A percentile compares a stretch with the other conserved stretches of the same genome.
Conservation (phyloP, 2,329 filamentous ascomycete genomes). For the Aspergillus eucalypticola region DNA sequence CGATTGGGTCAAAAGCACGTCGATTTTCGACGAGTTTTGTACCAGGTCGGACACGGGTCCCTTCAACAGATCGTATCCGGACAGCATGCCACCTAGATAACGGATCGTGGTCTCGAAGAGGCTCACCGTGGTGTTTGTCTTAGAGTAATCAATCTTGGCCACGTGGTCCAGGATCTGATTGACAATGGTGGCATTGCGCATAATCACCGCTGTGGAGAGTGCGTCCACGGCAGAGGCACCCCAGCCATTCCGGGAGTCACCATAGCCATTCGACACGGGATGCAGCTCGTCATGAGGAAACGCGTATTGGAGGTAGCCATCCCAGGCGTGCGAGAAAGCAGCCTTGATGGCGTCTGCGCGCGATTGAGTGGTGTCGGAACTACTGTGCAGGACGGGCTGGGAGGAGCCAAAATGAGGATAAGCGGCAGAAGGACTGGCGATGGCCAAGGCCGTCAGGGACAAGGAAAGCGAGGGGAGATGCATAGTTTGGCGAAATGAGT, state of each 20-base stretch:
- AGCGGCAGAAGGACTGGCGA: constrained; percentile 26
- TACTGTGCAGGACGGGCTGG: constrained; percentile 13
- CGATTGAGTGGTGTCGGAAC: constrained; percentile 20
- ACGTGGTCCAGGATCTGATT: constrained; percentile 71
- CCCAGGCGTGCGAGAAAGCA: constrained; percentile 70
- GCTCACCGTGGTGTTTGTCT: constrained; percentile 63
- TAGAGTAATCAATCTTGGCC: constrained; percentile 68
- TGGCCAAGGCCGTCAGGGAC: constrained; percentile 25
- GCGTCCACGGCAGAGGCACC: constrained; percentile 81
- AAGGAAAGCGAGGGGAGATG: constrained; percentile 27
- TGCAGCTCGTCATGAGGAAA: constrained; percentile 75
- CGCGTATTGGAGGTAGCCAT: constrained; percentile 71
- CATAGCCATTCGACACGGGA: constrained; percentile 65
- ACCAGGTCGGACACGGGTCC: constrained; percentile 62
- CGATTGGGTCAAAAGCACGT: constrained; percentile 66
- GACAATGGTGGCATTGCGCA: constrained; percentile 68
- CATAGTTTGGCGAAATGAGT: constrained; percentile 23
- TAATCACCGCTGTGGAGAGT: constrained; percentile 75
- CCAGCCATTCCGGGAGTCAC: constrained; percentile 78
- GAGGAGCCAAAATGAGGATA: constrained; percentile 20
- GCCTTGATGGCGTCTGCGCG: constrained; percentile 64
- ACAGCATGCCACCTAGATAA: constrained; percentile 78
- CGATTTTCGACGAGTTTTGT: constrained; percentile 51
- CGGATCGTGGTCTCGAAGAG: constrained; percentile 91
- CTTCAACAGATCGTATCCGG: constrained; percentile 67